Evolutionary conservation across 768 basidiomycete species (phyloP), one percentile per base, ranked within the genome.

Genomic region (Amanita rubescens): DNA sequence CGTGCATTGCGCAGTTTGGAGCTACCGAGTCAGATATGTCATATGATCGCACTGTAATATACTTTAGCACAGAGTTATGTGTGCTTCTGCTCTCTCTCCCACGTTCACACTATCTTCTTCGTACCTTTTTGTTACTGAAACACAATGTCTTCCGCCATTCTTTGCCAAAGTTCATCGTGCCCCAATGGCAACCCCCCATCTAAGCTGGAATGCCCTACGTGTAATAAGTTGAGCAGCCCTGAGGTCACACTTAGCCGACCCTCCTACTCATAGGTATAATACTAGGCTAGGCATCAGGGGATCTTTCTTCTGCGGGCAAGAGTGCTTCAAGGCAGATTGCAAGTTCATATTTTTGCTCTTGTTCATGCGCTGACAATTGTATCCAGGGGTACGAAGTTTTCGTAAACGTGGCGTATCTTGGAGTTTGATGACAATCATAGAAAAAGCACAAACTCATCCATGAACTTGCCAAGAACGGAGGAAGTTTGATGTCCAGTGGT

Each of bases 271-370:
- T 39, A 58, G 47, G 58, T 52, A 60, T 58, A 51, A 48, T 62
- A 54, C 41, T 59, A 92, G 90, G 65, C 75, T 92, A 32, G 88
- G 87, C 49, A 85, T 93, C 58, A 77, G 76, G 45, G 88, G 90
- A 27, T 92, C 90, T 30, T 89, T 87, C 66, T 98, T 94, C 71
- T 97, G 95, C 59, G 83, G 85, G 22, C 95, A 98, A 69, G 91
- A 90, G 48, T 98, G 95, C 71, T 97, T 97, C 81, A 97, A 96
- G 70, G 79, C 84, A 44, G 86, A 81, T 67, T 98, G 95, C 94
- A 67, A 75, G 93, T 76, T 46, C 51, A 47, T 15, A 44, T 33
- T 15, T 41, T 35, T 49, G 42, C 22, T 54, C 44, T 14, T 57
- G 30, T 11, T 41, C 58, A 45, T 51, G 58, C 54, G 42, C 55